Evolutionary conservation across 441 rosid species (phyloP), one percentile per base, ranked within the genome.

Genomic region (Rhodomyrtus psidioides): DNA sequence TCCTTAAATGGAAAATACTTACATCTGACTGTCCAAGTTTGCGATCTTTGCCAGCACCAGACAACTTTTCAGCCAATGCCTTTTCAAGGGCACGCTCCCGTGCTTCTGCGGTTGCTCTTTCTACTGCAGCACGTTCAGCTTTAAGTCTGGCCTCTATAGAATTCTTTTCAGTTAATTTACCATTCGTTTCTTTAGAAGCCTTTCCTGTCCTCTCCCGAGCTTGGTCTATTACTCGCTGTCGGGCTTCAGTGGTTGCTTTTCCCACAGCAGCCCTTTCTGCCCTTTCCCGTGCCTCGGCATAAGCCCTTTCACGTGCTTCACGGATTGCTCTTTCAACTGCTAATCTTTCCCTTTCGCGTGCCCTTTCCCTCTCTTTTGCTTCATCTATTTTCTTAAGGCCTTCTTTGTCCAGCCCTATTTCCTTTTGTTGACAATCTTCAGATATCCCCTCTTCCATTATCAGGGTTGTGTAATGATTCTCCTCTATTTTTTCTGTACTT

Each of bases 251-350:
- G 89, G 94, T 92, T 84, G 92, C 95, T 93, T 90, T 96, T 91
- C 94, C 96, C 81, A 91, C 92, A 51, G 96, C 95, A 85, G 95
- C 95, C 90, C 95, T 65, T 83, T 86, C 88, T 83, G 85, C 88
- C 85, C 83, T 93, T 88, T 94, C 98, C 82, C 90, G 93, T 86
- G 96, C 99, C 87, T 95, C 99, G 88, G 95, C 94, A 90, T 94
- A 97, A 55, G 99, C 99, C 87, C 99, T 94, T 93, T 93, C 98
- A 58, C 98, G 96, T 76, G 97, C 99, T 91, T 97, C 99, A 82
- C 96, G 91, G 58, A 97, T 95, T 85, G 97, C 99, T 91, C 98
- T 95, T 89, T 95, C 98, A 81, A 96, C 99, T 91, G 92, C 98
- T 82, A 90, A 83, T 90, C 98, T 92, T 90, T 94, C 95, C 86